phyloP scores from a whole-genome alignment of 495 filamentous ascomycete genomes.

The Tuber indicum region DNA sequence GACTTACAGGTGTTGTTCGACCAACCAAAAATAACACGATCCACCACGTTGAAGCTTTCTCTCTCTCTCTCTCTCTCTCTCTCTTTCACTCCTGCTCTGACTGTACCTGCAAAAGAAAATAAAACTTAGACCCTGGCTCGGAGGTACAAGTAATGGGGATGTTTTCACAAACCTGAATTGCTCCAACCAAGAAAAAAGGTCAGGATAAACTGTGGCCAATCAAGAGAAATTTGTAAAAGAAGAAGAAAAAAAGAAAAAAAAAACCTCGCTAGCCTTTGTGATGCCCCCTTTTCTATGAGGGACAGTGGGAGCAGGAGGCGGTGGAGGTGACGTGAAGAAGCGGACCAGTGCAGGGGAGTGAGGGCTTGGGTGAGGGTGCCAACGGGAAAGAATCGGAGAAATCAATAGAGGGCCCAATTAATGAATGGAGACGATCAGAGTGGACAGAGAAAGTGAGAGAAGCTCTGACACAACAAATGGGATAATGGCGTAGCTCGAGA shows the following conservation, averaged over 20 bases:
- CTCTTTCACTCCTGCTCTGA: background rate
- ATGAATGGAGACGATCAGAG: background rate
- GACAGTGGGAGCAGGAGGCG: background rate
- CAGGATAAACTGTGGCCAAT: background rate
- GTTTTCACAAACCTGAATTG: background rate
- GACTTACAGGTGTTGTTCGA: slow-evolving; percentile 15
- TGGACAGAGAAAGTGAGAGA: background rate
- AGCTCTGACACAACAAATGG: background rate
- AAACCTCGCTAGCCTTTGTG: background rate
- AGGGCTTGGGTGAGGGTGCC: background rate
- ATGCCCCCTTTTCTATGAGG: slow-evolving; percentile 3
- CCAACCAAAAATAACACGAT: slow-evolving; percentile 38
- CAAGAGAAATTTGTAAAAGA: background rate
- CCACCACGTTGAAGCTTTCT: background rate
- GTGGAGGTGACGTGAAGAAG: background rate
- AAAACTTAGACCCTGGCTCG: background rate
- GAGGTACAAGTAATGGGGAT: background rate
- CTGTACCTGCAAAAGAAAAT: background rate
- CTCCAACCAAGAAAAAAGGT: background rate
- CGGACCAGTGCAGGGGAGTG: background rate
- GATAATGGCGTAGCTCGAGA: background rate
- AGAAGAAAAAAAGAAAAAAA: background rate
- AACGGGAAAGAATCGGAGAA: background rate
- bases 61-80: background rate
- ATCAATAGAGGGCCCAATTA: background rate